phyloP scores from a whole-genome alignment of 73 alveolate genomes.

The Paramecium tetraurelia region DNA sequence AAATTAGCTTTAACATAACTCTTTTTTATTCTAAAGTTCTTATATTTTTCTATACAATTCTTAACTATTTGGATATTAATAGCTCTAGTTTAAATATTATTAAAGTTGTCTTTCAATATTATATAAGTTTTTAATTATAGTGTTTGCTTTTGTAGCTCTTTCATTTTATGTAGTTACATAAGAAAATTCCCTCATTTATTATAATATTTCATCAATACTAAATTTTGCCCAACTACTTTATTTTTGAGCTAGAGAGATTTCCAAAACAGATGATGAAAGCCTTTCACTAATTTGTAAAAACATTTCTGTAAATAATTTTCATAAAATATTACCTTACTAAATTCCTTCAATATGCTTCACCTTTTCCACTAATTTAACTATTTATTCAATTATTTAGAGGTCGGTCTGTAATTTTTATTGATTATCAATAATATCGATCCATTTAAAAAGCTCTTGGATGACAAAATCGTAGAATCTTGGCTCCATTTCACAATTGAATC shows the following conservation, averaged over 20 bases:
- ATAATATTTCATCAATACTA: slow-evolving; percentile 71
- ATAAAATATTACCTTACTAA: not conserved
- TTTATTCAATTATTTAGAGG: not conserved
- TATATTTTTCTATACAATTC: not conserved
- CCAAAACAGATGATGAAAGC: not conserved
- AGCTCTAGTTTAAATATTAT: not conserved
- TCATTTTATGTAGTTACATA: not conserved
- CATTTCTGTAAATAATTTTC: not conserved
- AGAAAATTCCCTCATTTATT: not conserved
- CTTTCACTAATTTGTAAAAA: not conserved
- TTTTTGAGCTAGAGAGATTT: not conserved
- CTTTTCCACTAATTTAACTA: not conserved
- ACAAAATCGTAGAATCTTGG: slow-evolving; percentile 8
- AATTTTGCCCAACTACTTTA: slow-evolving; percentile 63
- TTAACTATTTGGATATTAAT: not conserved
- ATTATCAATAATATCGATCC: slow-evolving; percentile 2
- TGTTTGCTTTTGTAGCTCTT: not conserved
- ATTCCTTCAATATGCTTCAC: not conserved
- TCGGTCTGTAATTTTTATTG: not conserved
- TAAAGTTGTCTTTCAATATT: not conserved
- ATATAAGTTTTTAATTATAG: not conserved
- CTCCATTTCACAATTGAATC: slow-evolving; percentile 43
- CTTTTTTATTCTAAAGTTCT: not conserved
- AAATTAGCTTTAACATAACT: not conserved
- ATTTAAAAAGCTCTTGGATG: not conserved